Base-by-base conservation (phyloP, 495 filamentous ascomycete species). In the Daldinia childiae region DNA sequence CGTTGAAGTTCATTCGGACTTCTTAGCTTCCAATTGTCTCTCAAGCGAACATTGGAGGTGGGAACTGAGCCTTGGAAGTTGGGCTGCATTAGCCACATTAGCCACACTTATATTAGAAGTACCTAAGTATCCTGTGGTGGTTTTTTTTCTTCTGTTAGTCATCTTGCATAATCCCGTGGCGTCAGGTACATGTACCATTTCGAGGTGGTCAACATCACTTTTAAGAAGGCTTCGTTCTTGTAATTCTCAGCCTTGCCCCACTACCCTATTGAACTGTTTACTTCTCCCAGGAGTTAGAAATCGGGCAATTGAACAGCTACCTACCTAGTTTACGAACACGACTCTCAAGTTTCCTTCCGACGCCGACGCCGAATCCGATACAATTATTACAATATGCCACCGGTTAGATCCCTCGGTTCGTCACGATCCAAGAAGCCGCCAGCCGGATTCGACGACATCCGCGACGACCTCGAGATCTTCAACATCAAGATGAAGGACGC, bases 401-500 rank as follows among this genome's bases (percentile, higher is more conserved):
- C 94, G 6, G 89, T 97, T 62, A 90, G 95, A 74, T 55, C 76
- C 11, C 83, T 87, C 56, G 84, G 89, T 43, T 89, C 90, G 79
- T 90, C 91, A 78, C 39, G 68, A 59, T 24, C 51, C 27, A 98
- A 98, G 84, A 88, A 95, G 65, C 95, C 95, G 43, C 95, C 95
- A 41, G 93, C 91, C 17, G 95, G 95, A 77, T 99, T 98, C 86
- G 90, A 92, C 69, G 95, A 98, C 78, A 92, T 99, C 76, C 94
- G 98, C 81, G 94, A 98, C 79, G 97, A 95, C 65, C 90, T 99
- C 29, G 88, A 98, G 24, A 92, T 97, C 71, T 99, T 98, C 82
- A 85, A 85, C 80, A 97, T 98, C 84, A 97, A 97, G 83, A 97
- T 98, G 95, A 98, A 98, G 79, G 95, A 99, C 81, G 95, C 95